Evolutionary conservation across 2,329 filamentous ascomycete genomes (phyloP).

Genomic region (Alternaria viburni): DNA sequence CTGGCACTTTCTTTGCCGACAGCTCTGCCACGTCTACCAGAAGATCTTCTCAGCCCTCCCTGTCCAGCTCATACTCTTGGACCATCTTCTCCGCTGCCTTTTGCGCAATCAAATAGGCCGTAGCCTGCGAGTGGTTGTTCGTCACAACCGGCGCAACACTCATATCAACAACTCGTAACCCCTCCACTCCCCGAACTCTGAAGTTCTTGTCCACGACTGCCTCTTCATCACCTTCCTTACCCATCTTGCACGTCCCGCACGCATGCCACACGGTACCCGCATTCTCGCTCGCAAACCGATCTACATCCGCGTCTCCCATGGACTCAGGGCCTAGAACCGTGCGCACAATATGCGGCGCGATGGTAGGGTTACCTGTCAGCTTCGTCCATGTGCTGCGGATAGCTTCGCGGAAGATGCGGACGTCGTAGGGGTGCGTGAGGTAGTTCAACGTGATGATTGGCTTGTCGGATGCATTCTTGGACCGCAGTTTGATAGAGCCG

Average conservation of each 20-base stretch:
- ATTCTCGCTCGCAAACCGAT: slow-evolving; percentile 38
- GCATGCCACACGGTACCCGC: slow-evolving; percentile 47
- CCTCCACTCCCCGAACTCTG: slow-evolving; percentile 47
- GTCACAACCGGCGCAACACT: slow-evolving; percentile 43
- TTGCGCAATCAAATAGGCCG: slow-evolving; percentile 45
- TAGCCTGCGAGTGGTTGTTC: slow-evolving; percentile 46
- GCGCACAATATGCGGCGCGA: slow-evolving; percentile 58
- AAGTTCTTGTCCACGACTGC: slow-evolving; percentile 49
- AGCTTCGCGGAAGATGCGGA: slow-evolving; percentile 37
- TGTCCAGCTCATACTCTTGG: slow-evolving; percentile 34
- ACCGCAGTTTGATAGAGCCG: slow-evolving; percentile 61
- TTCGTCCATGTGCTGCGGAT: slow-evolving; percentile 50
- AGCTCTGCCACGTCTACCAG: not conserved
- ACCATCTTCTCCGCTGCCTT: slow-evolving; percentile 44
- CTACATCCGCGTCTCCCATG: slow-evolving; percentile 60
- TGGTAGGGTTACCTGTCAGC: slow-evolving; percentile 56
- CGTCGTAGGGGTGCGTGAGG: slow-evolving; percentile 62
- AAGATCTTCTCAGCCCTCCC: not conserved
- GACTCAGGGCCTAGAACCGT: slow-evolving; percentile 51
- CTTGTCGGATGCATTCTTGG: slow-evolving; percentile 58
- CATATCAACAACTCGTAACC: slow-evolving; percentile 49
- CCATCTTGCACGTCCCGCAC: slow-evolving; percentile 48
- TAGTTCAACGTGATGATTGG: slow-evolving; percentile 62
- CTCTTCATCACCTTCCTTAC: slow-evolving; percentile 36
- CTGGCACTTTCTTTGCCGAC: not conserved